Evolutionary conservation across 2,329 filamentous ascomycete species (phyloP).

Genomic region (Colletotrichum falcatum): DNA sequence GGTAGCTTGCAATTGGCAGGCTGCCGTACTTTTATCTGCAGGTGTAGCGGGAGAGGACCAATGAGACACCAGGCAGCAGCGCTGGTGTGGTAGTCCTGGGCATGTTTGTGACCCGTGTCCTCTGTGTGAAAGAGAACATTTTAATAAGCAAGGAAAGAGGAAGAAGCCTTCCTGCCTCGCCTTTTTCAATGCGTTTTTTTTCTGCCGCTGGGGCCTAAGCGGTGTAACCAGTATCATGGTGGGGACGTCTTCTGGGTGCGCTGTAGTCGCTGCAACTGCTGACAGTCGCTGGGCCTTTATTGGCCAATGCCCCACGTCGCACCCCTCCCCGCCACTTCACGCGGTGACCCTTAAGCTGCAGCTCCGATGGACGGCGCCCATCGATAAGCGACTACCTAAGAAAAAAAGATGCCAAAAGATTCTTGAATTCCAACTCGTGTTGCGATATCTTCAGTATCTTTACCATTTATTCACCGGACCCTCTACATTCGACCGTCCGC

Average conservation of each 20-base stretch:
- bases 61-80: slow-evolving; percentile 40
- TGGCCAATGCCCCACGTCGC: slow-evolving; percentile 36
- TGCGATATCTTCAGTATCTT: background rate
- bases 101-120: slow-evolving; percentile 42
- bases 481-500: background rate
- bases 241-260: slow-evolving; percentile 9
- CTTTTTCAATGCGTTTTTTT: slow-evolving; percentile 36
- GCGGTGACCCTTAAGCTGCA: slow-evolving; percentile 12
- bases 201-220: slow-evolving; percentile 36
- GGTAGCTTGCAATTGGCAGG: slow-evolving; percentile 33
- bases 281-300: slow-evolving; percentile 24
- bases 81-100: slow-evolving; percentile 37
- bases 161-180: slow-evolving; percentile 31
- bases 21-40: slow-evolving; percentile 30
- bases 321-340: slow-evolving; percentile 12
- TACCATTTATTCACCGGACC: background rate
- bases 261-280: slow-evolving; percentile 6
- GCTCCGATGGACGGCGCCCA: slow-evolving; percentile 34
- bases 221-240: slow-evolving; percentile 30
- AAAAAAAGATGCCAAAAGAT: slow-evolving; percentile 14
- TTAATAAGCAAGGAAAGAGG: slow-evolving; percentile 31
- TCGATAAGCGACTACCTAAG: slow-evolving; percentile 17
- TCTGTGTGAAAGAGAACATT: slow-evolving; percentile 22
- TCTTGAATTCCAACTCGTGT: background rate
- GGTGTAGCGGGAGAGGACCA: slow-evolving; percentile 29